Evolutionary conservation across 176 grass and related monocot species (phyloP).

Genomic region (Cenchrus fungigraminus): DNA sequence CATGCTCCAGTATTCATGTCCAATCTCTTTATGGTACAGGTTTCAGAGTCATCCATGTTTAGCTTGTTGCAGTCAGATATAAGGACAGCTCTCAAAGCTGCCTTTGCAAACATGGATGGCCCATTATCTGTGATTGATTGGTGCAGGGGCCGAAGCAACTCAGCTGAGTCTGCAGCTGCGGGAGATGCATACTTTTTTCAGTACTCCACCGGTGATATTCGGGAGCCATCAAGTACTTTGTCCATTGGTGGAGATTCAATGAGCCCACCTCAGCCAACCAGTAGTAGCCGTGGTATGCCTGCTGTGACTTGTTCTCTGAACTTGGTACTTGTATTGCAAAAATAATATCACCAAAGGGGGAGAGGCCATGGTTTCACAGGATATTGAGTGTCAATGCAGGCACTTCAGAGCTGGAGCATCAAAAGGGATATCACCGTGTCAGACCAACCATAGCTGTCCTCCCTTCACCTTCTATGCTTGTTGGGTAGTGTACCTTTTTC

Average conservation of each 20-base stretch:
- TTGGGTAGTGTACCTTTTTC: slow-evolving; percentile 71
- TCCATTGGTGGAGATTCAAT: slow-evolving; percentile 69
- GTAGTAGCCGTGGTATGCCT: slow-evolving; percentile 66
- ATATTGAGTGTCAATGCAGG: slow-evolving; percentile 59
- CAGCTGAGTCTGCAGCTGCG: slow-evolving; percentile 45
- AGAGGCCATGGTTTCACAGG: slow-evolving; percentile 60
- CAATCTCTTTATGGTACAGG: slow-evolving; percentile 56
- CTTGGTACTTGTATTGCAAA: slow-evolving; percentile 38
- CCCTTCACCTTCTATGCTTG: slow-evolving; percentile 84
- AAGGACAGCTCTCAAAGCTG: slow-evolving; percentile 81
- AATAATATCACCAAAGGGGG: slow-evolving; percentile 53
- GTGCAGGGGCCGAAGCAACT: slow-evolving; percentile 78
- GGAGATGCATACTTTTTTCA: slow-evolving; percentile 80
- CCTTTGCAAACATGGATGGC: slow-evolving; percentile 89
- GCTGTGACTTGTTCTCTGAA: slow-evolving; percentile 16
- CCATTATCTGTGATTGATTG: slow-evolving; percentile 90
- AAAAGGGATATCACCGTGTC: slow-evolving; percentile 70
- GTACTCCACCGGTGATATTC: slow-evolving; percentile 59
- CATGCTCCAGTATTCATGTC: slow-evolving; percentile 18
- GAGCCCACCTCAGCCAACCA: slow-evolving; percentile 67
- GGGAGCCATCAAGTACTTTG: slow-evolving; percentile 61
- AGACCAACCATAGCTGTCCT: slow-evolving; percentile 74
- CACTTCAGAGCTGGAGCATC: slow-evolving; percentile 72
- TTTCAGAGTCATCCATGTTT: slow-evolving; percentile 79
- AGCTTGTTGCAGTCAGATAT: slow-evolving; percentile 95